Conservation (phyloP, 495 filamentous ascomycete species). For the Niebla homalea region DNA sequence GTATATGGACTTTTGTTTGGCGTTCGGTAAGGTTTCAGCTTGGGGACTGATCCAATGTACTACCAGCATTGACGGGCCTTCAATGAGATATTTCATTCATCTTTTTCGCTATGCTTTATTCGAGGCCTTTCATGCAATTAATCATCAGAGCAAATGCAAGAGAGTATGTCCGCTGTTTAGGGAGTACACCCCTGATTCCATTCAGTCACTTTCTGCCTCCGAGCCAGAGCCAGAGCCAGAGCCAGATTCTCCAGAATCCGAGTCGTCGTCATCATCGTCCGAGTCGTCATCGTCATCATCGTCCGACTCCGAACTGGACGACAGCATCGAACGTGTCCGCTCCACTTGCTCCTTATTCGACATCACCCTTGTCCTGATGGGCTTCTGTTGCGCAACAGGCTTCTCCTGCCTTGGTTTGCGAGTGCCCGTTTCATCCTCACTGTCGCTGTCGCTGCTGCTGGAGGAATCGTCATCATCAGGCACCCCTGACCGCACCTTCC, state of each 20-base stretch:
- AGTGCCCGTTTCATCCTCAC: neutral
- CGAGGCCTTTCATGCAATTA: too few relatives aligned
- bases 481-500: slow-evolving; percentile 26
- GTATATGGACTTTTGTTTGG: too few relatives aligned
- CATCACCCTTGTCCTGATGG: neutral
- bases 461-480: slow-evolving; percentile 25
- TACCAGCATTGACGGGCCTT: too few relatives aligned
- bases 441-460: slow-evolving; percentile 16
- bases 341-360: neutral
- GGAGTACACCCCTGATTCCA: too few relatives aligned
- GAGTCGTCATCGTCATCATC: neutral
- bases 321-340: neutral
- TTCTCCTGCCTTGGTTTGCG: neutral
- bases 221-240: neutral
- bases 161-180: too few relatives aligned
- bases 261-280: neutral
- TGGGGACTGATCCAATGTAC: too few relatives aligned
- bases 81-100: too few relatives aligned
- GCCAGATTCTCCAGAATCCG: neutral
- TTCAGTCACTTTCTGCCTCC: too few relatives aligned
- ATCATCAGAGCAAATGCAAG: too few relatives aligned
- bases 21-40: too few relatives aligned
- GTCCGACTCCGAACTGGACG: neutral
- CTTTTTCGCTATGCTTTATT: too few relatives aligned
- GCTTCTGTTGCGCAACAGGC: neutral